Conservation (phyloP, 768 basidiomycete genomes). For the Naganishia friedmannii region DNA sequence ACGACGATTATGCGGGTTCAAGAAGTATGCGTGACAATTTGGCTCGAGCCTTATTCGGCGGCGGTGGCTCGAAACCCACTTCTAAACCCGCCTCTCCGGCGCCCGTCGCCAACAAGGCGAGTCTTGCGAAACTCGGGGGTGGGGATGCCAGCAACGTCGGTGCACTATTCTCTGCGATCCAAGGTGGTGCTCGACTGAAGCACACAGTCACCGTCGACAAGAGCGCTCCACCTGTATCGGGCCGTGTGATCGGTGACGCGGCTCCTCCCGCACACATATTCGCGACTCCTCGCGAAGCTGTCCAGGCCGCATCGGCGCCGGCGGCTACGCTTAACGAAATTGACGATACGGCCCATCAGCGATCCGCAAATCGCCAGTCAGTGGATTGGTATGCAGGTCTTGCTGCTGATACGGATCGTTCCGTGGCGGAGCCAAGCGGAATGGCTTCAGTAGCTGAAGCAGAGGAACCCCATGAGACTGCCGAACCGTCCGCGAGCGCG, state of each 20-base stretch:
- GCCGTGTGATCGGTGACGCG: constrained; percentile 72
- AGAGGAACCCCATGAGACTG: constrained; percentile 20
- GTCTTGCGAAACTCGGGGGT: constrained; percentile 56
- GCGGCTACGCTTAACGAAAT: constrained; percentile 41
- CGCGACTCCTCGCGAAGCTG: constrained; percentile 49
- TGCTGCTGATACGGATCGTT: constrained; percentile 62
- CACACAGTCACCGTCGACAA: constrained; percentile 81
- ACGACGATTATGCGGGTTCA: constrained; percentile 71
- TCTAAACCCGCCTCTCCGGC: constrained; percentile 51
- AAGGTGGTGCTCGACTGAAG: constrained; percentile 64
- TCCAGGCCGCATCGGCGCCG: constrained; percentile 37
- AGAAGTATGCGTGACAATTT: constrained; percentile 67
- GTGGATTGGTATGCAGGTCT: constrained; percentile 89
- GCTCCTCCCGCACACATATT: constrained; percentile 70
- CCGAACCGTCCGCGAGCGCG: background rate
- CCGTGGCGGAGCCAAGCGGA: constrained; percentile 28
- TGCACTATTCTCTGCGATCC: constrained; percentile 75
- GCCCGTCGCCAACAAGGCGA: constrained; percentile 46
- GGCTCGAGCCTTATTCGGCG: constrained; percentile 75
- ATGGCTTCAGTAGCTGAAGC: constrained; percentile 35
- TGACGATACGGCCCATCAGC: constrained; percentile 31
- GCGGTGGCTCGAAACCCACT: constrained; percentile 42
- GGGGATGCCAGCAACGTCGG: constrained; percentile 52
- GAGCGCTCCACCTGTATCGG: constrained; percentile 66
- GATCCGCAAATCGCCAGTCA: constrained; percentile 64